phyloP scores from a whole-genome alignment of 176 grass and related monocot genomes.

The Dendrocalamus sinicus region DNA sequence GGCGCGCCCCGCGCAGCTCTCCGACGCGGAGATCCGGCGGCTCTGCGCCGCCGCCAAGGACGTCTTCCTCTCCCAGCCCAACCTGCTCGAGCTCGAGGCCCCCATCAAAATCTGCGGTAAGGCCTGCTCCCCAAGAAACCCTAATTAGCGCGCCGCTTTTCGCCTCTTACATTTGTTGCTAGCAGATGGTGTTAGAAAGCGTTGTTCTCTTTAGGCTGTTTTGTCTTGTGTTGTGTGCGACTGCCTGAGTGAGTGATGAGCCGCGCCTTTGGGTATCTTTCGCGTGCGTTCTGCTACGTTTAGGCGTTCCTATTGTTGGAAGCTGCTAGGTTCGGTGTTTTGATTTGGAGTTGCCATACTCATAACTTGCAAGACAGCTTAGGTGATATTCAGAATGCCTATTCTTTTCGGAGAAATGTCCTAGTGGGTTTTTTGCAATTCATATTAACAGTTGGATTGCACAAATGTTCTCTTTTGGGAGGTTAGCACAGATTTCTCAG shows the following conservation, averaged over 20 bases:
- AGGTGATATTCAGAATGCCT: background rate
- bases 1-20: constrained; percentile 66
- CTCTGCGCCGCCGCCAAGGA: constrained; percentile 80
- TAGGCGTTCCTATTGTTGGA: background rate
- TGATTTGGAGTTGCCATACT: background rate
- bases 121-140: background rate
- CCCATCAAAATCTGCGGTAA: constrained; percentile 95
- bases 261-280: background rate
- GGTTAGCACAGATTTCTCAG: background rate
- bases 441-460: background rate
- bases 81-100: constrained; percentile 90
- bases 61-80: constrained; percentile 78
- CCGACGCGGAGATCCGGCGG: constrained; percentile 75
- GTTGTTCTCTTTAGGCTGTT: background rate
- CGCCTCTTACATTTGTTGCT: background rate
- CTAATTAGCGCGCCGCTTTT: background rate
- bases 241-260: background rate
- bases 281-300: background rate
- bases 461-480: background rate
- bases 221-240: background rate
- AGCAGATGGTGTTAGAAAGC: background rate
- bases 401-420: background rate
- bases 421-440: background rate
- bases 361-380: background rate
- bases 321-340: background rate